Conservation (phyloP, 1,139 yeast genomes). For the Geotrichum aggregatum region DNA sequence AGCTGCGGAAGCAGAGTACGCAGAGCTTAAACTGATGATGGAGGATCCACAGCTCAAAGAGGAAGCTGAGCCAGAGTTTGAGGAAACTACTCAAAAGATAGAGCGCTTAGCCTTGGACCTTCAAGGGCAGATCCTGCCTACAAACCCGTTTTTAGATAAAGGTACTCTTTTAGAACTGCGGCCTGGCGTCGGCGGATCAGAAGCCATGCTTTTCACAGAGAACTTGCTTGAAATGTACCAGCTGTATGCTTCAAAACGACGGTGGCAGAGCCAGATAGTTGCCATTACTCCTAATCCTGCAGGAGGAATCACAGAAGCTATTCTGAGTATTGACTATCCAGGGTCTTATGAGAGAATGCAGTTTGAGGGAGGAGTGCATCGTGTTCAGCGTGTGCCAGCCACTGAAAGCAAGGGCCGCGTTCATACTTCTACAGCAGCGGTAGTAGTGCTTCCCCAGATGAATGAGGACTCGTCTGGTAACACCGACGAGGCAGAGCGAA, state of each 20-base stretch:
- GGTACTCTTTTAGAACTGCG: slow-evolving; percentile 80
- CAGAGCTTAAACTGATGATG: slow-evolving; percentile 39
- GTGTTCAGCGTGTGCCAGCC: slow-evolving; percentile 90
- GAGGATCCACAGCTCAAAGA: slow-evolving; percentile 40
- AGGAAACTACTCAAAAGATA: slow-evolving; percentile 32
- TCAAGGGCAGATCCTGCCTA: slow-evolving; percentile 62
- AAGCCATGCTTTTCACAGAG: slow-evolving; percentile 79
- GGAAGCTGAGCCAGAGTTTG: slow-evolving; percentile 49
- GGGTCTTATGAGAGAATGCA: slow-evolving; percentile 72
- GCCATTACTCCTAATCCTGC: slow-evolving; percentile 50
- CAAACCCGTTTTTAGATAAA: slow-evolving; percentile 69
- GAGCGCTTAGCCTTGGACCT: slow-evolving; percentile 43
- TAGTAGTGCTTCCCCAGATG: slow-evolving; percentile 84
- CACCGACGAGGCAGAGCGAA: slow-evolving; percentile 62
- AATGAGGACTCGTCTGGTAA: slow-evolving; percentile 50
- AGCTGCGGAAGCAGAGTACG: slow-evolving; percentile 32
- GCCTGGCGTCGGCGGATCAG: slow-evolving; percentile 96
- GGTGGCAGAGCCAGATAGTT: slow-evolving; percentile 64
- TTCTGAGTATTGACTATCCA: slow-evolving; percentile 65
- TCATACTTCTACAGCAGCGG: slow-evolving; percentile 95
- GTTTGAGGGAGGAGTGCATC: slow-evolving; percentile 91
- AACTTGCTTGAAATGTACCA: slow-evolving; percentile 80
- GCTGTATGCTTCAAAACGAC: slow-evolving; percentile 58
- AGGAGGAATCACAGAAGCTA: slow-evolving; percentile 75
- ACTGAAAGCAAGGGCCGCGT: slow-evolving; percentile 92